Percentiles rank a stretch among this genome's conserved stretches.
Evolutionary conservation across 1,139 yeast species (phyloP).

Genomic region (Kurtzmaniella quercitrusa): DNA sequence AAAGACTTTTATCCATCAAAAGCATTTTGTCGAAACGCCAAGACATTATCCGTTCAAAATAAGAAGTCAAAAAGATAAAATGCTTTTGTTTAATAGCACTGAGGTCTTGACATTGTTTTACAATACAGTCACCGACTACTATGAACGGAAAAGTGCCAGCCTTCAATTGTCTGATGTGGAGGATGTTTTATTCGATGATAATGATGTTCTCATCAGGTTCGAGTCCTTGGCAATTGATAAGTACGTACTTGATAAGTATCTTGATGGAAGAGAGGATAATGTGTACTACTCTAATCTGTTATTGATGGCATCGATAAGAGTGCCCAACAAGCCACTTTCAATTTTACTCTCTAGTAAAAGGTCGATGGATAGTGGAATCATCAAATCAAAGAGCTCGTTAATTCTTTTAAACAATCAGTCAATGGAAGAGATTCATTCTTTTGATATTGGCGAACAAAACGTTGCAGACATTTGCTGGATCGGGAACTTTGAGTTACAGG

Average conservation of each 20-base stretch:
- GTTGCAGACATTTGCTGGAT: background rate
- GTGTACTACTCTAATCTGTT: background rate
- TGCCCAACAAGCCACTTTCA: background rate
- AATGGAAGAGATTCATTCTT: background rate
- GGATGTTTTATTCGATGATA: background rate
- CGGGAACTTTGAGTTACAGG: background rate
- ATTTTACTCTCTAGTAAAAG: background rate
- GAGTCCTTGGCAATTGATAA: background rate
- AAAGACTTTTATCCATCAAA: background rate
- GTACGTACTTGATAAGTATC: background rate
- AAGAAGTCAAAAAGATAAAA: background rate
- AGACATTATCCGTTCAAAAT: background rate
- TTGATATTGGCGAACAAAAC: background rate
- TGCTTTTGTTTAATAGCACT: slow-evolving; percentile 6
- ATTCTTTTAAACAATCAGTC: background rate
- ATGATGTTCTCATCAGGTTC: background rate
- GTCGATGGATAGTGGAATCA: background rate
- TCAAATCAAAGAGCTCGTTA: background rate
- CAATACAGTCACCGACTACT: slow-evolving; percentile 12
- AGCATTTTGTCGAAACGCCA: background rate
- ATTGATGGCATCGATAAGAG: background rate
- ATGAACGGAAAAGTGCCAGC: background rate
- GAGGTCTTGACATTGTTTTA: slow-evolving; percentile 38
- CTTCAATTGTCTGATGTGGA: background rate
- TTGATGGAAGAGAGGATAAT: background rate